A percentile compares a stretch with the other conserved stretches of the same genome.
Evolutionary conservation across 768 basidiomycete species (phyloP).

Genomic region (Phanerochaete sordida): DNA sequence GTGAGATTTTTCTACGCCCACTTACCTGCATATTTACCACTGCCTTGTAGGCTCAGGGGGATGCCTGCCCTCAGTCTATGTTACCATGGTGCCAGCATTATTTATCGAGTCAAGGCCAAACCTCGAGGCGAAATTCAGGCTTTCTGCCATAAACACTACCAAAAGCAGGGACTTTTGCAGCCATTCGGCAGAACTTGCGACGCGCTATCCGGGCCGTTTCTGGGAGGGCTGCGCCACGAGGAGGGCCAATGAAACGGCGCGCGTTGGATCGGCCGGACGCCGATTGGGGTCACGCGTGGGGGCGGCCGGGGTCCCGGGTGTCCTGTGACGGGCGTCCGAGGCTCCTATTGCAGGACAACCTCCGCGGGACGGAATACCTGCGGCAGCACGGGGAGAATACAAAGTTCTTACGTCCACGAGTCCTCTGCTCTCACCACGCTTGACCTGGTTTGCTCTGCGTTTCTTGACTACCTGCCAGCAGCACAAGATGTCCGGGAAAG

Average conservation of each 20-base stretch:
- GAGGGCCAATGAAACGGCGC: background rate
- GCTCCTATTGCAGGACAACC: background rate
- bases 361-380: constrained; percentile 5
- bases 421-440: background rate
- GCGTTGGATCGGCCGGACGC: background rate
- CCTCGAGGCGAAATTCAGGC: too few species aligned
- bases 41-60: too few species aligned
- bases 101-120: too few species aligned
- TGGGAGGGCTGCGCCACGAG: background rate
- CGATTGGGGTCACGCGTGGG: constrained; percentile 1
- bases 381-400: background rate
- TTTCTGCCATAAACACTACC: too few species aligned
- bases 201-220: too few species aligned
- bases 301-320: background rate
- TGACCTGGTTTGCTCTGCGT: background rate
- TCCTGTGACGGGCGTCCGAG: background rate
- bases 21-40: too few species aligned
- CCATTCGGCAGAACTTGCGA: too few species aligned
- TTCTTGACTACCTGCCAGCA: background rate
- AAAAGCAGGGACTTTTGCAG: too few species aligned
- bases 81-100: too few species aligned
- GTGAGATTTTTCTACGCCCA: too few species aligned
- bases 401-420: background rate
- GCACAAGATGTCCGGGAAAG: background rate
- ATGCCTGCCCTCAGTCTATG: too few species aligned